Conservation (phyloP, 2,329 filamentous ascomycete species). For the Teratosphaeria epicoccoides region DNA sequence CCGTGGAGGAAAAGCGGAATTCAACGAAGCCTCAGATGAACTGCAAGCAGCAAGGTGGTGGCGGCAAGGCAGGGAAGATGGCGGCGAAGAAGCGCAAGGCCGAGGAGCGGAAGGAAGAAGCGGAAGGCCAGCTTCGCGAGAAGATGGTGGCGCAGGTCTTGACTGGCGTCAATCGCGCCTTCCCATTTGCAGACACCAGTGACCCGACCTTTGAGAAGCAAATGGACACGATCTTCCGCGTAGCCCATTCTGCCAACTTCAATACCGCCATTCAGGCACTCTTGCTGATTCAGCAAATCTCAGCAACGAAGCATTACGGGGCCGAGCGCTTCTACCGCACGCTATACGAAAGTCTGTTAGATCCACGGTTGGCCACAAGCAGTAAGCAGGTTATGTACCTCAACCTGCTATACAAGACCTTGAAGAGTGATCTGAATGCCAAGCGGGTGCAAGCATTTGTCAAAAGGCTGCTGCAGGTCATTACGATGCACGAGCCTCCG, state of each 20-base stretch:
- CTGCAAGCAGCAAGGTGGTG: slow-evolving; percentile 40
- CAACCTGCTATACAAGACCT: slow-evolving; percentile 75
- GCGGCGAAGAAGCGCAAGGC: slow-evolving; percentile 38
- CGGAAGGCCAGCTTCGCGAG: slow-evolving; percentile 58
- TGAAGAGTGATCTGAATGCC: slow-evolving; percentile 83
- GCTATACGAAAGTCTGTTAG: slow-evolving; percentile 86
- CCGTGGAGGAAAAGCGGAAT: slow-evolving; percentile 26
- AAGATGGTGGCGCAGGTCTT: slow-evolving; percentile 87
- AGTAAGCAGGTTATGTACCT: slow-evolving; percentile 95
- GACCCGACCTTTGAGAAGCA: slow-evolving; percentile 74
- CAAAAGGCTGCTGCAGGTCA: slow-evolving; percentile 80
- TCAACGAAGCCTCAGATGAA: not conserved
- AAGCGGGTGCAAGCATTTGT: slow-evolving; percentile 92
- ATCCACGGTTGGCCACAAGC: slow-evolving; percentile 75
- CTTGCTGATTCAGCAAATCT: slow-evolving; percentile 87
- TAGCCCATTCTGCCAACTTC: slow-evolving; percentile 97
- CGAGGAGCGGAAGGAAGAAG: slow-evolving; percentile 27
- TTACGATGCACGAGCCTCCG: slow-evolving; percentile 79
- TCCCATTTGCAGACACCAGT: slow-evolving; percentile 80
- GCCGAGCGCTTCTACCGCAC: slow-evolving; percentile 91
- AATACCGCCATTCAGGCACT: slow-evolving; percentile 96
- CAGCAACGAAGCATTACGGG: slow-evolving; percentile 65
- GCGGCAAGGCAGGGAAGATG: slow-evolving; percentile 43
- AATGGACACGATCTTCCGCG: slow-evolving; percentile 85
- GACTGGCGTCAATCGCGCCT: slow-evolving; percentile 89